Evolutionary conservation across 495 filamentous ascomycete genomes (phyloP), one percentile per base, ranked within the genome.

Genomic region (Staphylotrichum tortipilum): DNA sequence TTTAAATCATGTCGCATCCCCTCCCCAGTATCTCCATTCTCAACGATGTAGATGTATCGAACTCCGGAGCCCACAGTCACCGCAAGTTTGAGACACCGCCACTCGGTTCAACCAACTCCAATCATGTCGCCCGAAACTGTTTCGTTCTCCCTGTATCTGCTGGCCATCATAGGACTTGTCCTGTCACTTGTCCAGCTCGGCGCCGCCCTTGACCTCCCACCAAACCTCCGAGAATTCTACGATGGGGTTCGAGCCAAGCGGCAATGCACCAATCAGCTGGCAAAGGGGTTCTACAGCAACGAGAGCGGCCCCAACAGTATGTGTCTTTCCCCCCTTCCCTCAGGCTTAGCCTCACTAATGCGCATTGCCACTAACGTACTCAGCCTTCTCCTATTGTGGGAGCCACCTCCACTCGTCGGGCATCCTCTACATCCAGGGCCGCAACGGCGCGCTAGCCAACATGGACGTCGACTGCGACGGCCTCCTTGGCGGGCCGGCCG

Each of bases 401-500:
- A 66, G 72, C 53, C 60, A 63, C 43, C 43, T 65, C 8, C 12
- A 52, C 7, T 47, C 58, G 18, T 47, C 43, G 12, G 52, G 54
- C 30, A 57, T 70, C 45, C 61, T 72, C 55, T 74, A 64, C 49
- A 43, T 70, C 37, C 58, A 64, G 19, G 65, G 70, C 2, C 53
- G 48, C 0, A 43, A 53, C 35, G 63, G 63, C 22, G 47, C 60
- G 0, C 57, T 71, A 5, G 60, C 68, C 31, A 70, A 79, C 61
- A 82, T 84, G 78, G 82, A 85, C 54, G 69, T 86, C 33, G 82
- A 85, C 65, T 85, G 83, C 57, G 82, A 86, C 52, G 82, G 82
- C 4, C 57, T n/a, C n/a, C n/a, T 63, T 0, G 69, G 77, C 41
- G 61, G 66, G 1, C 56, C 63, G 1, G 58, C 62, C 1, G 73